A percentile compares a stretch with the other conserved stretches of the same genome.
Evolutionary conservation across 345 rosid genomes (phyloP).

Genomic region (Acer campestre): DNA sequence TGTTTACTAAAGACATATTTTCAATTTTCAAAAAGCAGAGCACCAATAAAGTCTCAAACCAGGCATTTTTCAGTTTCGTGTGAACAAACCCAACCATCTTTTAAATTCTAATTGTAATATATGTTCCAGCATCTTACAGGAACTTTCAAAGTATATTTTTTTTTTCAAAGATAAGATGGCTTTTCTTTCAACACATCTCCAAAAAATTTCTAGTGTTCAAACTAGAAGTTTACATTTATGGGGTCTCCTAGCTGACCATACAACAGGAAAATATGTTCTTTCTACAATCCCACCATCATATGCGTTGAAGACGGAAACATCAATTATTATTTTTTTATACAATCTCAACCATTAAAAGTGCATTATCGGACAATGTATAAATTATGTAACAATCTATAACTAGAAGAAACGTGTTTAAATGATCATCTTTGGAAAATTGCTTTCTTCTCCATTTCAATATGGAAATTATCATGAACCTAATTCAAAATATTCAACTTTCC

Average conservation of each 20-base stretch:
- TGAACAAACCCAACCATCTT: neutral
- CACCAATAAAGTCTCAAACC: neutral
- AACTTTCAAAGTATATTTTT: neutral
- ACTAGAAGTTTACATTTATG: neutral
- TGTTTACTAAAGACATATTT: neutral
- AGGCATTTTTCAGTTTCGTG: slow-evolving; percentile 1
- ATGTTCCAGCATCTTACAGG: neutral
- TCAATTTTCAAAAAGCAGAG: slow-evolving; percentile 7
- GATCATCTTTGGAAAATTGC: too few relatives aligned
- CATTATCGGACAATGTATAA: too few relatives aligned
- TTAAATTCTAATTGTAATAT: neutral
- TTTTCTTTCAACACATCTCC: neutral
- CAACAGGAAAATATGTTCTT: neutral
- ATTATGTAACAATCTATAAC: neutral
- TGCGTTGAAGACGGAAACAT: neutral
- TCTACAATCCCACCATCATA: neutral
- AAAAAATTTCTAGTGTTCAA: neutral
- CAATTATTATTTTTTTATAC: neutral
- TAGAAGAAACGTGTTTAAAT: too few relatives aligned
- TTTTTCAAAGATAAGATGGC: neutral
- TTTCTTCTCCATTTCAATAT: neutral
- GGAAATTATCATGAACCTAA: too few relatives aligned
- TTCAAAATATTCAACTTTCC: neutral
- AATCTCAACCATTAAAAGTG: neutral
- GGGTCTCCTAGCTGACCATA: neutral